These are phyloP conservation scores for Pythium rishiriense DNA, from an alignment of 352 stramenopile genomes.

Conservation along the genomic window DNA sequence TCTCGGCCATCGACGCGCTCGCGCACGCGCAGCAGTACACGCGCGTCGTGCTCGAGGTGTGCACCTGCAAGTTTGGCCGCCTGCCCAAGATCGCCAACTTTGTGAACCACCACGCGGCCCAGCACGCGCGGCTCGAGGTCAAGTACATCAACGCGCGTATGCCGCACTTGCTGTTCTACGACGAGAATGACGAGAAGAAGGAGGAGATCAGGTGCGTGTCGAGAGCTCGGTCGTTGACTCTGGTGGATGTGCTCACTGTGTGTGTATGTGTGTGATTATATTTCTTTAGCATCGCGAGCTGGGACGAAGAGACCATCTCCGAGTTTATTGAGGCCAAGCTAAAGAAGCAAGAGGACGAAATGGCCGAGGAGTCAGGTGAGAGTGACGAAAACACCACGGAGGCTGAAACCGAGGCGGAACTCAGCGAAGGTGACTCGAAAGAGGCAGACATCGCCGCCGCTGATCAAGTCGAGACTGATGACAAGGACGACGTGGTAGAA, in stretches of 20 bases:
- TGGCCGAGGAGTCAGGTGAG: constrained; percentile 2
- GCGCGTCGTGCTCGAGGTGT: constrained; percentile 55
- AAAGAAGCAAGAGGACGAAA: constrained; percentile 25
- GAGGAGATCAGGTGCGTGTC: constrained; percentile 61
- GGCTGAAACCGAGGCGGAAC: constrained; percentile 25
- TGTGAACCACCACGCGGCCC: constrained; percentile 46
- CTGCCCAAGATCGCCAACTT: constrained; percentile 75
- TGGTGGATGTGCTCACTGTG: too few species aligned
- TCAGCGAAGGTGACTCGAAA: neutral
- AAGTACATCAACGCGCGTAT: constrained; percentile 50
- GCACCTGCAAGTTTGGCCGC: constrained; percentile 48
- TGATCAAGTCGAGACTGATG: neutral
- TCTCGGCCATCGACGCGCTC: constrained; percentile 36
- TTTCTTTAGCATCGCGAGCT: constrained; percentile 53
- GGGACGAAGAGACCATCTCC: constrained; percentile 71
- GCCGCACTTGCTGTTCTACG: constrained; percentile 68
- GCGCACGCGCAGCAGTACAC: constrained; percentile 35
- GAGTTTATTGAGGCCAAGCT: constrained; percentile 74
- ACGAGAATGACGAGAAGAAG: constrained; percentile 44
- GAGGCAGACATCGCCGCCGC: neutral
- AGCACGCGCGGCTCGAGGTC: constrained; percentile 50
- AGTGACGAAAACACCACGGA: neutral
- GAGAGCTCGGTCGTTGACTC: too few species aligned
- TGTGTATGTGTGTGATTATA: neutral
- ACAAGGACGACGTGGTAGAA: constrained; percentile 14